Conservation (phyloP, 169 alveolate species). For the Miamiensis avidus region DNA sequence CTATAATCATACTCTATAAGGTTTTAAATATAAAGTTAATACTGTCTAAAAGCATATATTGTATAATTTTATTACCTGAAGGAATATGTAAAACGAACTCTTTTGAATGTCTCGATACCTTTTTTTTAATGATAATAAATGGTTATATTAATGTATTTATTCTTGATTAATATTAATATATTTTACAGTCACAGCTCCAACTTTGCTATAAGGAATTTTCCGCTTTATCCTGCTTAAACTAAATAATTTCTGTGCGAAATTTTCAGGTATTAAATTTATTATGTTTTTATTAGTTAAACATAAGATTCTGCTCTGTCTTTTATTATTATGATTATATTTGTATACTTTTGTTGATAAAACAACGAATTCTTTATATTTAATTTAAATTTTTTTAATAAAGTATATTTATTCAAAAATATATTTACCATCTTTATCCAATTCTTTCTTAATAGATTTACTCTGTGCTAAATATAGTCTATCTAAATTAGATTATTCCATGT, state of each 20-base stretch:
- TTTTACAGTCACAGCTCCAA: slow-evolving; percentile 22
- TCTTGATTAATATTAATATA: too few species aligned
- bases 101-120: not conserved
- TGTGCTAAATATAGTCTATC: not conserved
- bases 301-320: slow-evolving; percentile 30
- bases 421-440: not conserved
- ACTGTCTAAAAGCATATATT: not conserved
- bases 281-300: slow-evolving; percentile 31
- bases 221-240: slow-evolving; percentile 37
- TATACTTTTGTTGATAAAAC: not conserved
- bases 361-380: not conserved
- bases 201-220: slow-evolving; percentile 13
- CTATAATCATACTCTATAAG: slow-evolving; percentile 42
- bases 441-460: not conserved
- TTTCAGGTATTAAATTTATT: slow-evolving; percentile 27
- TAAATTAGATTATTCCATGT: not conserved
- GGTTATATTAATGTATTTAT: not conserved
- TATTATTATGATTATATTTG: slow-evolving; percentile 27
- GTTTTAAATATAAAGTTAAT: slow-evolving; percentile 28
- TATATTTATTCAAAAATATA: not conserved
- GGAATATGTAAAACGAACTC: not conserved
- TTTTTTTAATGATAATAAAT: too few species aligned
- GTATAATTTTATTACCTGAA: not conserved
- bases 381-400: not conserved
- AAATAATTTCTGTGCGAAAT: slow-evolving; percentile 27